Evolutionary conservation across 2,329 filamentous ascomycete genomes (phyloP).

Genomic region (Alternaria angustiovoidea): DNA sequence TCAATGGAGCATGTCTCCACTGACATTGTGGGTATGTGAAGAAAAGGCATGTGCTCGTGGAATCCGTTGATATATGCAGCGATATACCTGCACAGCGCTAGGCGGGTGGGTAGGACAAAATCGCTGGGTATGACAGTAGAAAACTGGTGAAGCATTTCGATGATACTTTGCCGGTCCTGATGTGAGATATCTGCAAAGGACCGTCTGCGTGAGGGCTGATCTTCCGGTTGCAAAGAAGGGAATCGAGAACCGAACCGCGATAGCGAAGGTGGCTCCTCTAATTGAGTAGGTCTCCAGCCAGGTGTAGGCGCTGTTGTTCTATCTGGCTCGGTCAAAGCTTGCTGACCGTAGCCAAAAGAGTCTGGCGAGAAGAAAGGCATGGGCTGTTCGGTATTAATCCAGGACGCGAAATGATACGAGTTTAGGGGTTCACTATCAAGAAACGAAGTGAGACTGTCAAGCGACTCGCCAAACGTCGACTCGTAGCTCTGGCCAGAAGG

Average conservation of each 20-base stretch:
- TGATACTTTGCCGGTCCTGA: slow-evolving; percentile 55
- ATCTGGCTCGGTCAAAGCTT: slow-evolving; percentile 27
- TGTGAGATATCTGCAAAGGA: slow-evolving; percentile 47
- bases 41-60: slow-evolving; percentile 66
- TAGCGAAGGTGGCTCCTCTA: slow-evolving; percentile 42
- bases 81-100: slow-evolving; percentile 73
- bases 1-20: slow-evolving; percentile 72
- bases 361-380: slow-evolving; percentile 55
- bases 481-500: slow-evolving; percentile 18
- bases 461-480: slow-evolving; percentile 40
- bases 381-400: slow-evolving; percentile 53
- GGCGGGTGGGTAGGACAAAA: slow-evolving; percentile 73
- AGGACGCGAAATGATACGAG: slow-evolving; percentile 51
- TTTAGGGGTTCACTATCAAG: slow-evolving; percentile 50
- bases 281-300: slow-evolving; percentile 25
- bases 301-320: slow-evolving; percentile 11
- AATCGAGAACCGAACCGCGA: slow-evolving; percentile 52
- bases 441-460: slow-evolving; percentile 51
- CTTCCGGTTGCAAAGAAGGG: slow-evolving; percentile 51
- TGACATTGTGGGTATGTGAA: slow-evolving; percentile 72
- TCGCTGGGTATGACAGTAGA: slow-evolving; percentile 66
- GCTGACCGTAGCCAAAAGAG: slow-evolving; percentile 43
- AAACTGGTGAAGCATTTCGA: slow-evolving; percentile 68
- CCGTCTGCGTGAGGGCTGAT: slow-evolving; percentile 27
- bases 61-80: slow-evolving; percentile 76